Conservation (phyloP, 1,284 basidiomycete genomes). For the Sphagnurus paluster region DNA sequence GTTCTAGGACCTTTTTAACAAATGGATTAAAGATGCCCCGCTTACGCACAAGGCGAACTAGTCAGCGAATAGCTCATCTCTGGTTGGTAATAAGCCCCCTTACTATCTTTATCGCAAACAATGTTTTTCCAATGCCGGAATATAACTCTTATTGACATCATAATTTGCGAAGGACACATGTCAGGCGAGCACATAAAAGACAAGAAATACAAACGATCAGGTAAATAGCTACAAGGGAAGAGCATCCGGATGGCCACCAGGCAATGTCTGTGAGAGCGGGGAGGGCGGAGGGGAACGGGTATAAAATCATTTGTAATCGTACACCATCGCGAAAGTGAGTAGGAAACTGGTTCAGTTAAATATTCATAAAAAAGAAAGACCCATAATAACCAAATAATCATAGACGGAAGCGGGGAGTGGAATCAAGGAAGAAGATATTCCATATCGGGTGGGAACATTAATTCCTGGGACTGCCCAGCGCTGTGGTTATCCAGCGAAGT, state of each 20-base stretch:
- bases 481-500: no score
- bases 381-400: no score
- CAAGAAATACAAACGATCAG: conserved; percentile 8
- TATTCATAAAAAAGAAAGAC: conserved; percentile 10
- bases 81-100: background rate
- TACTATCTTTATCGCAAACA: background rate
- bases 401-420: background rate
- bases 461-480: conserved; percentile 5
- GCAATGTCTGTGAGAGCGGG: conserved; percentile 1
- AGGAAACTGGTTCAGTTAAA: conserved; percentile 6
- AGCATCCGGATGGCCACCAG: background rate
- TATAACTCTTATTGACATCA: background rate
- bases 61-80: background rate
- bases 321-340: conserved; percentile 5
- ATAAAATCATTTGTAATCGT: conserved; percentile 5
- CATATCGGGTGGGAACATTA: conserved; percentile 10
- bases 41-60: conserved; percentile 15
- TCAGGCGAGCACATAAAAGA: conserved; percentile 3
- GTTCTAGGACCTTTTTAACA: conserved; percentile 33
- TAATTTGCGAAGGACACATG: conserved; percentile 1
- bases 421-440: conserved; percentile 9
- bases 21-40: conserved; percentile 36
- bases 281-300: no score
- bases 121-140: background rate
- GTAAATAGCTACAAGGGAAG: conserved; percentile 7